phyloP scores from a whole-genome alignment of 176 grass and related monocot genomes.

The Oryza coarctata region DNA sequence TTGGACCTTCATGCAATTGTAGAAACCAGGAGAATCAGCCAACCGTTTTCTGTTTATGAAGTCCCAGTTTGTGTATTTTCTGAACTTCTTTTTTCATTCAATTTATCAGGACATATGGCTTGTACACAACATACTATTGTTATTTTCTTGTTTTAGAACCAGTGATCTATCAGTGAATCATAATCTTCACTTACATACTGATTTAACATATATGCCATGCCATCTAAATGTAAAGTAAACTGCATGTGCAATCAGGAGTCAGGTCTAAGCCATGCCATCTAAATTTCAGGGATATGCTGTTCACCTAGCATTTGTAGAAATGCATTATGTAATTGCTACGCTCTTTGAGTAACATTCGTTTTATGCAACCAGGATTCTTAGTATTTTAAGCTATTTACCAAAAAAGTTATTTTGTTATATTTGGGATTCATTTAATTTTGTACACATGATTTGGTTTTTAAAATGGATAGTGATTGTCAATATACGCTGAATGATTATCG shows the following conservation, averaged over 20 bases:
- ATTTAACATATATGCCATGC: neutral
- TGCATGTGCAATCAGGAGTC: neutral
- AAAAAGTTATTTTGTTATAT: neutral
- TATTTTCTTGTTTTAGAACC: conserved; percentile 20
- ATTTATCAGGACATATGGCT: neutral
- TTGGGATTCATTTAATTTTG: neutral
- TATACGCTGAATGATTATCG: neutral
- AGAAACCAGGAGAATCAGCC: neutral
- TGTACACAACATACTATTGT: neutral
- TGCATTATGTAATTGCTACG: neutral
- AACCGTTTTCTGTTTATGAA: conserved; percentile 10
- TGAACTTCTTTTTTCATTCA: neutral
- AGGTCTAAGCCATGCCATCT: neutral
- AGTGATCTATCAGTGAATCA: neutral
- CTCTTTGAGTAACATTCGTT: neutral
- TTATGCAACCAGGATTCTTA: neutral
- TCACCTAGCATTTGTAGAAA: conserved; percentile 5
- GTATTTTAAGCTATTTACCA: neutral
- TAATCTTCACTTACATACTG: neutral
- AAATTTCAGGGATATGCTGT: neutral
- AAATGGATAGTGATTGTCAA: neutral
- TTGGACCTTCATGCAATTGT: neutral
- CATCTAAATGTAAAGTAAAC: conserved; percentile 18
- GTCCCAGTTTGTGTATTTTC: neutral
- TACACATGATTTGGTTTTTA: neutral